Evolutionary conservation across 306 rosid genomes (phyloP).

Genomic region (Cicer bijugum): DNA sequence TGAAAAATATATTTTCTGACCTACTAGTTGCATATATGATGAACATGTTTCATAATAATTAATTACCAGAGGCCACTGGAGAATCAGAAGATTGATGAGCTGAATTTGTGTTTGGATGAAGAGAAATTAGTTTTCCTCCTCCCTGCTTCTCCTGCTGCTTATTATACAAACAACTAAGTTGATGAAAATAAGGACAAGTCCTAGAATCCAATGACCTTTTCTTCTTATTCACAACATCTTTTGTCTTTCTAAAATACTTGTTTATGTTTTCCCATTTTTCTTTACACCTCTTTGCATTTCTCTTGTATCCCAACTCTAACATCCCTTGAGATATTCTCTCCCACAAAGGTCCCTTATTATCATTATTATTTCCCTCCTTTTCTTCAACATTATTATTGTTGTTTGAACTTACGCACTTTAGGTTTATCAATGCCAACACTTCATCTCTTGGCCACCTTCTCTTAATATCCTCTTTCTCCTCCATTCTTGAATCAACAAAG

Average conservation of each 20-base stretch:
- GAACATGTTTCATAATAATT: not conserved
- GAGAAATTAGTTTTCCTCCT: conserved; percentile 43
- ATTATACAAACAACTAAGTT: conserved; percentile 59
- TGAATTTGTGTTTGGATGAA: conserved; percentile 3
- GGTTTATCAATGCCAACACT: conserved; percentile 77
- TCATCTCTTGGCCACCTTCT: conserved; percentile 95
- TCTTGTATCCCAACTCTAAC: conserved; percentile 72
- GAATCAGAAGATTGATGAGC: conserved; percentile 6
- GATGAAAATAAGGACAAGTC: conserved; percentile 92
- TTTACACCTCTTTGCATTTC: conserved; percentile 88
- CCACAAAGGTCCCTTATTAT: conserved; percentile 68
- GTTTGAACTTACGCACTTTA: conserved; percentile 56
- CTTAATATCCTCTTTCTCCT: conserved; percentile 47
- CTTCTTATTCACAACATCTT: conserved; percentile 55
- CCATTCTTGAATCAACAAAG: too few relatives aligned
- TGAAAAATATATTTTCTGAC: not conserved
- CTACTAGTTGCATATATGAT: not conserved
- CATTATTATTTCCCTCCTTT: conserved; percentile 22
- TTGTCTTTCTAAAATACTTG: conserved; percentile 88
- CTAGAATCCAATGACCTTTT: conserved; percentile 83
- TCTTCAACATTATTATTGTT: conserved; percentile 46
- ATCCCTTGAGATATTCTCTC: conserved; percentile 92
- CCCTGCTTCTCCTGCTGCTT: conserved; percentile 32
- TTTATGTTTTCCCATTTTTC: conserved; percentile 97
- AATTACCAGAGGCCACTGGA: not conserved